Conservation (phyloP, 805 yeast genomes). For the Isabelozyma pseudorhagii region DNA sequence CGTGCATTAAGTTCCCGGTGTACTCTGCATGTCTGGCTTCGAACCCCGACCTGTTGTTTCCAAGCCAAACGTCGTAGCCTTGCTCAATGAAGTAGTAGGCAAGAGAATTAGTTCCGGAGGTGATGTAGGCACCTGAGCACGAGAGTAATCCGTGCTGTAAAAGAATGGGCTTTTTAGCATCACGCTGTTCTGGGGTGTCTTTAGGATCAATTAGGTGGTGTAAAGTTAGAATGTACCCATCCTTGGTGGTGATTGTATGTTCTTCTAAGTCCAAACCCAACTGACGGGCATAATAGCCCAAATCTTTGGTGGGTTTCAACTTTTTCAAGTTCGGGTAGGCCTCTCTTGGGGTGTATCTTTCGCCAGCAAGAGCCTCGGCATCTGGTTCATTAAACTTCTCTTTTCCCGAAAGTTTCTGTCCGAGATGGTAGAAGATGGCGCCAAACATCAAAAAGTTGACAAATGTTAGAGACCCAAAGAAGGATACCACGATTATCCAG, state of each 20-base stretch:
- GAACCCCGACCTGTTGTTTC: constrained; percentile 88
- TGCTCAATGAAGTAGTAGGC: constrained; percentile 51
- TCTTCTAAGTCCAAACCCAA: constrained; percentile 59
- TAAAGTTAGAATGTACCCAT: constrained; percentile 71
- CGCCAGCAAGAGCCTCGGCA: constrained; percentile 10
- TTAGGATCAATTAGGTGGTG: constrained; percentile 58
- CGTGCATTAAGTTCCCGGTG: constrained; percentile 35
- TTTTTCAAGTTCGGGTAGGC: constrained; percentile 33
- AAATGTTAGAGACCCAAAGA: constrained; percentile 26
- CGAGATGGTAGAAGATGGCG: constrained; percentile 28
- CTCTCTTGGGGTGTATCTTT: constrained; percentile 27
- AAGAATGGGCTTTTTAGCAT: constrained; percentile 57
- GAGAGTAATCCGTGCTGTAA: constrained; percentile 85
- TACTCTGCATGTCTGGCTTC: constrained; percentile 54
- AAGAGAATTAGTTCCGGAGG: constrained; percentile 77
- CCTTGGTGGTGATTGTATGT: constrained; percentile 64
- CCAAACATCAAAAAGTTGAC: constrained; percentile 20
- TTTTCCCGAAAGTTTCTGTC: constrained; percentile 24
- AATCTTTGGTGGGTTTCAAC: constrained; percentile 38
- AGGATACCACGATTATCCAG: constrained; percentile 19
- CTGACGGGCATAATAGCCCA: constrained; percentile 65
- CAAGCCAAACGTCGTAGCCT: constrained; percentile 88
- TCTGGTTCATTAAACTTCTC: constrained; percentile 27
- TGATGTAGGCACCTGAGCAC: constrained; percentile 79
- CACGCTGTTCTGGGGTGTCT: constrained; percentile 25